phyloP scores from a whole-genome alignment of 2,329 filamentous ascomycete species.

The Epicoccum sorghinum region DNA sequence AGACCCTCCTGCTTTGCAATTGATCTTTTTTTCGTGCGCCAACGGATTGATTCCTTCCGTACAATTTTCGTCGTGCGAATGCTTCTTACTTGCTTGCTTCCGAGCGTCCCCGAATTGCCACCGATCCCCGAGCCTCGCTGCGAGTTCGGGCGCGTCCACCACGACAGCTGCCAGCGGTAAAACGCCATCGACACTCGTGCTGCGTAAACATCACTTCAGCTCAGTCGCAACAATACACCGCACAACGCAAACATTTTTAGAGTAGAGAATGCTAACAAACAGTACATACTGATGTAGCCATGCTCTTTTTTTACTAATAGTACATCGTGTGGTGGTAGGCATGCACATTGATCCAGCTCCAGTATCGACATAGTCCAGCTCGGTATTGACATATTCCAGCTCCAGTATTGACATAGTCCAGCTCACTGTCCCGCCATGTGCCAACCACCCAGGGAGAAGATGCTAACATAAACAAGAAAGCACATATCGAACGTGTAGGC shows the following conservation, averaged over 20 bases:
- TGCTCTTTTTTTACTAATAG: constrained; percentile 21
- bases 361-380: constrained; percentile 1
- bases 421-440: constrained; percentile 17
- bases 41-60: neutral
- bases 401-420: neutral
- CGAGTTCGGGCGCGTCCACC: neutral
- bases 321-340: constrained; percentile 28
- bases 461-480: constrained; percentile 44
- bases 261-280: constrained; percentile 21
- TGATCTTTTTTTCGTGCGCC: too few species aligned
- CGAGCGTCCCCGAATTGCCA: constrained; percentile 15
- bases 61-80: neutral
- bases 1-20: constrained; percentile 5
- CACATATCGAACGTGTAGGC: constrained; percentile 27
- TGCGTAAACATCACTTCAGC: neutral
- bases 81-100: neutral
- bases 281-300: constrained; percentile 21
- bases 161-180: too few species aligned
- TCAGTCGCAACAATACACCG: neutral
- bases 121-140: constrained; percentile 21
- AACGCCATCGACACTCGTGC: neutral
- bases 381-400: constrained; percentile 14
- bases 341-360: constrained; percentile 27
- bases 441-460: constrained; percentile 24
- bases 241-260: constrained; percentile 1